Evolutionary conservation across 257 asterid genomes (phyloP).

Genomic region (Rehmannia glutinosa): DNA sequence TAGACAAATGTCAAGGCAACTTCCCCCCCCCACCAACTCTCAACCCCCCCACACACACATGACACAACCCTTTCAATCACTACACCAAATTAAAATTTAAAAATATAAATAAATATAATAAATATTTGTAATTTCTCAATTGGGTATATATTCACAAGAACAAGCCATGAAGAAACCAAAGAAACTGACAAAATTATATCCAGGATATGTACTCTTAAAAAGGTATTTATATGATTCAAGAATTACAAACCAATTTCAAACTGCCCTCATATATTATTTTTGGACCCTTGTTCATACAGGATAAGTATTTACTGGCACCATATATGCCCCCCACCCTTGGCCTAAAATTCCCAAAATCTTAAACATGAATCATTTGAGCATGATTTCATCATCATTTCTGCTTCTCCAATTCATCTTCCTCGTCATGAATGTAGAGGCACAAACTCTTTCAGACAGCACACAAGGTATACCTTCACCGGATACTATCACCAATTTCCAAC

Average conservation of each 20-base stretch:
- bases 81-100: constrained; percentile 1
- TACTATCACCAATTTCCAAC: constrained; percentile 41
- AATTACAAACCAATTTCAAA: constrained; percentile 25
- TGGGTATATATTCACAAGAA: background rate
- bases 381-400: constrained; percentile 9
- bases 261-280: constrained; percentile 14
- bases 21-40: constrained; percentile 14
- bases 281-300: constrained; percentile 22
- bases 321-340: background rate
- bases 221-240: constrained; percentile 6
- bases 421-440: constrained; percentile 23
- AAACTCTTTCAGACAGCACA: constrained; percentile 12
- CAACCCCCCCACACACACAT: too few relatives aligned
- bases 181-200: constrained; percentile 18
- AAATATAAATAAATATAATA: background rate
- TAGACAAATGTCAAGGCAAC: constrained; percentile 9
- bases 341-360: background rate
- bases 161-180: constrained; percentile 7
- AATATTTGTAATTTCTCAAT: background rate
- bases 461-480: constrained; percentile 17
- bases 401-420: constrained; percentile 25
- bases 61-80: constrained; percentile 19
- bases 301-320: constrained; percentile 21
- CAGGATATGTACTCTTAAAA: constrained; percentile 4
- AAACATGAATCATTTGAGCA: background rate